Percentiles rank a stretch among this genome's conserved stretches.
phyloP scores from a whole-genome alignment of 2,329 filamentous ascomycete species.

The Fusarium sambucinum region DNA sequence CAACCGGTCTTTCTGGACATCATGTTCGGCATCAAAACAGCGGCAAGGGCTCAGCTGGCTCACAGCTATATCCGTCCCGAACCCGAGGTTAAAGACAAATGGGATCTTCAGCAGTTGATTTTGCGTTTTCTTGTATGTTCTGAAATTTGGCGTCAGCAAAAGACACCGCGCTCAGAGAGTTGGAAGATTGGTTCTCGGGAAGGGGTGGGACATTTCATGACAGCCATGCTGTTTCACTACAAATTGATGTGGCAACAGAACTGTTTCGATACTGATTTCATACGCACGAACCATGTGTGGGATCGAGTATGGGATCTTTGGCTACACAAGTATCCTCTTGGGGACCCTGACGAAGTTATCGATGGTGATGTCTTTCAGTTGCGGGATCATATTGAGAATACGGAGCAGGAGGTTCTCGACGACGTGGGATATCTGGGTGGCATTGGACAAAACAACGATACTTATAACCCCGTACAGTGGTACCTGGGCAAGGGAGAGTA shows the following conservation, averaged over 20 bases:
- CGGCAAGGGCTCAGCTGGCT: not conserved
- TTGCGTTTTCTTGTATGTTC: slow-evolving; percentile 44
- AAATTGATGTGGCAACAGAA: slow-evolving; percentile 37
- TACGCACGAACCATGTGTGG: slow-evolving; percentile 26
- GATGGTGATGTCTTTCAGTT: slow-evolving; percentile 29
- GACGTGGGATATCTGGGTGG: slow-evolving; percentile 49
- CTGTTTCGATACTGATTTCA: slow-evolving; percentile 27
- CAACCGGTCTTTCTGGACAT: slow-evolving; percentile 27
- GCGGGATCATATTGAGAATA: slow-evolving; percentile 30
- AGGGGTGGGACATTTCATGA: slow-evolving; percentile 40
- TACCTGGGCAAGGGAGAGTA: slow-evolving; percentile 4
- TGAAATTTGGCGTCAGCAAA: slow-evolving; percentile 46
- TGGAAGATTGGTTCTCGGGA: slow-evolving; percentile 40
- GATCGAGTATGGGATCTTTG: slow-evolving; percentile 50
- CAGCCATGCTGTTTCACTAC: slow-evolving; percentile 43
- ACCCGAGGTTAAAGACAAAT: not conserved
- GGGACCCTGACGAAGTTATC: not conserved
- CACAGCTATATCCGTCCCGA: slow-evolving; percentile 26
- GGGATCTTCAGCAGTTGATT: slow-evolving; percentile 31
- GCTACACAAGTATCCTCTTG: slow-evolving; percentile 44
- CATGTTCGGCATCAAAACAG: slow-evolving; percentile 38
- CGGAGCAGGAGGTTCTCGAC: slow-evolving; percentile 39
- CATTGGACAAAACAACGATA: slow-evolving; percentile 34
- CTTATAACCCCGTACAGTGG: slow-evolving; percentile 11
- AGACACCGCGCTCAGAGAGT: slow-evolving; percentile 28